Evolutionary conservation across 257 asterid species (phyloP).

Genomic region (Agastache rugosa): DNA sequence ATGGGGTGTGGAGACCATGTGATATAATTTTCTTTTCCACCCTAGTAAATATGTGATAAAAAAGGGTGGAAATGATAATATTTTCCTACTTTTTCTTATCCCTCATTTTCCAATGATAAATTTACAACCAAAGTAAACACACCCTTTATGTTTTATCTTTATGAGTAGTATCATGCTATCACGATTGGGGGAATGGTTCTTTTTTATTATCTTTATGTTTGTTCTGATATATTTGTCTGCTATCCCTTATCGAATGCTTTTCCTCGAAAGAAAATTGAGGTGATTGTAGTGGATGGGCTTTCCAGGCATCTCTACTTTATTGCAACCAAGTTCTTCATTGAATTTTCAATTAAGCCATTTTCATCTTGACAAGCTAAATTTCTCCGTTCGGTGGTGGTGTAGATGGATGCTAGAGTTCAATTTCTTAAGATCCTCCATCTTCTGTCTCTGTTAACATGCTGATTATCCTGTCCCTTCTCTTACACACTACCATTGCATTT

Average conservation of each 20-base stretch:
- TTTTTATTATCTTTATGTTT: neutral
- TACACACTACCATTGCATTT: neutral
- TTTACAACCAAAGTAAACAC: too few species aligned
- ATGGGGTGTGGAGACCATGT: too few species aligned
- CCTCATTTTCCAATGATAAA: too few species aligned
- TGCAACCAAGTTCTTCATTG: neutral
- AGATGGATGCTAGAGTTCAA: slow-evolving; percentile 17
- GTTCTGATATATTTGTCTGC: neutral
- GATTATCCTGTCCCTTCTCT: neutral
- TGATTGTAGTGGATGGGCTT: slow-evolving; percentile 2
- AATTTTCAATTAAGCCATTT: neutral
- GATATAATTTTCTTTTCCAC: too few species aligned
- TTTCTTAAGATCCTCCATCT: neutral
- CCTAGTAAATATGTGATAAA: too few species aligned
- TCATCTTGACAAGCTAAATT: neutral
- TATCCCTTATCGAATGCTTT: neutral
- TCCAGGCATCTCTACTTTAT: neutral
- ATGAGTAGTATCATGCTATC: neutral
- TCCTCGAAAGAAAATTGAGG: neutral
- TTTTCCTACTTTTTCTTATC: too few species aligned
- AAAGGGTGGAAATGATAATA: too few species aligned
- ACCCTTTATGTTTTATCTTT: neutral
- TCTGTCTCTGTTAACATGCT: neutral
- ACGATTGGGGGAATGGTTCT: neutral
- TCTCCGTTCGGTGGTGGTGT: slow-evolving; percentile 14